A percentile compares a stretch with the other conserved stretches of the same genome.
Evolutionary conservation across 345 rosid species (phyloP).

Genomic region (Schrenkiella parvula): DNA sequence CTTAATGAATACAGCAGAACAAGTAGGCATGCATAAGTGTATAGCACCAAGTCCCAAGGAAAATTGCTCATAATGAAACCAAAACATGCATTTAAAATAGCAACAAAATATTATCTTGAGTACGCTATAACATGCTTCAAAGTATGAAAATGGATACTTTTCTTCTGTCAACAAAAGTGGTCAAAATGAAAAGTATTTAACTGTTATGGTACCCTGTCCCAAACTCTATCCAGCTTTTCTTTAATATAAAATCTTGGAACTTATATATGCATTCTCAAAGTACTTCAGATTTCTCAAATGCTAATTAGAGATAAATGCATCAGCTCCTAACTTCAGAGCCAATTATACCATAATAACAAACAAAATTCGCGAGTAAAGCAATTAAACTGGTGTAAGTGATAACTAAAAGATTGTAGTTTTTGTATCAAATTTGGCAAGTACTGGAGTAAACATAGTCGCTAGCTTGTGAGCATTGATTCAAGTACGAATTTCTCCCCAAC

Average conservation of each 20-base stretch:
- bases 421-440: background rate
- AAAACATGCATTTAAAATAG: background rate
- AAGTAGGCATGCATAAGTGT: conserved; percentile 7
- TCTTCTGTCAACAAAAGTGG: background rate
- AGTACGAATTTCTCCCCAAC: background rate
- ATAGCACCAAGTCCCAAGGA: background rate
- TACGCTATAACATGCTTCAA: background rate
- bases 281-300: background rate
- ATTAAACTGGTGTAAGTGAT: background rate
- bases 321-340: background rate
- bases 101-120: background rate
- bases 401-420: background rate
- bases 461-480: background rate
- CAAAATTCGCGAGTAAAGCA: background rate
- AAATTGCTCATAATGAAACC: background rate
- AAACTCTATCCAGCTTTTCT: background rate
- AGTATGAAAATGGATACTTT: background rate
- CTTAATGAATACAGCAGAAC: conserved; percentile 38
- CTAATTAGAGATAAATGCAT: background rate
- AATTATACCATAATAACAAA: background rate
- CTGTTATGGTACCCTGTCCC: background rate
- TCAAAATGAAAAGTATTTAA: background rate
- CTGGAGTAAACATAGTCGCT: background rate
- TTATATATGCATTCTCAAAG: background rate
- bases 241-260: background rate